Evolutionary conservation across 495 filamentous ascomycete species (phyloP).

Genomic region (Podospora tetraspora): DNA sequence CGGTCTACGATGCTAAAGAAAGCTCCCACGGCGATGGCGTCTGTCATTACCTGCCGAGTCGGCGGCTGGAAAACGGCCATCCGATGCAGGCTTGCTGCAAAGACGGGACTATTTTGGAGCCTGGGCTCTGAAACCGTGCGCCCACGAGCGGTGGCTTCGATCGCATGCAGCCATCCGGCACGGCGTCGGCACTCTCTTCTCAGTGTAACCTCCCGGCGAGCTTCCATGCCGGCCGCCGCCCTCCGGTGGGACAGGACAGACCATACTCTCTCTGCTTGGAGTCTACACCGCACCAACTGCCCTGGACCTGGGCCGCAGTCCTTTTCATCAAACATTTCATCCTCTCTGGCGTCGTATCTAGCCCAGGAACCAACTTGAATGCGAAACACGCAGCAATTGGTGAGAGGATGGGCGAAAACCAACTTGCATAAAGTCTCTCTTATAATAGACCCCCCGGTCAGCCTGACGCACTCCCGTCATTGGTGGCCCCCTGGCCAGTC

Average conservation of each 20-base stretch:
- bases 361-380: neutral
- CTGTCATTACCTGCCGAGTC: conserved; percentile 9
- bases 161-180: conserved; percentile 10
- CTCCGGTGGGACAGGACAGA: neutral
- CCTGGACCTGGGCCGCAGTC: neutral
- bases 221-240: neutral
- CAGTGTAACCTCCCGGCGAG: neutral
- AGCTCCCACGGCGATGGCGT: conserved; percentile 17
- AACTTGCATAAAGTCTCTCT: conserved; percentile 18
- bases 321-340: conserved; percentile 6
- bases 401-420: neutral
- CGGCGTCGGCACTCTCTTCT: neutral
- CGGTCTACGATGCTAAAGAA: conserved; percentile 18
- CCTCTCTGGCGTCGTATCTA: neutral
- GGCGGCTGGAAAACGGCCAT: conserved; percentile 24
- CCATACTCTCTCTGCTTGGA: neutral
- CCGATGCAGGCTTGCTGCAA: conserved; percentile 18
- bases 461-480: conserved; percentile 12
- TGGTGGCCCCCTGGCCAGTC: conserved; percentile 8
- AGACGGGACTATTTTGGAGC: conserved; percentile 17
- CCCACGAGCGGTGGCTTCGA: neutral
- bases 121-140: conserved; percentile 10
- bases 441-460: conserved; percentile 26
- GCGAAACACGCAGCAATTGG: conserved; percentile 11
- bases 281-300: neutral